Evolutionary conservation across 208 protist genomes (phyloP), one percentile per base, ranked within the genome.

Genomic region (Acanthamoeba lenticulata): DNA sequence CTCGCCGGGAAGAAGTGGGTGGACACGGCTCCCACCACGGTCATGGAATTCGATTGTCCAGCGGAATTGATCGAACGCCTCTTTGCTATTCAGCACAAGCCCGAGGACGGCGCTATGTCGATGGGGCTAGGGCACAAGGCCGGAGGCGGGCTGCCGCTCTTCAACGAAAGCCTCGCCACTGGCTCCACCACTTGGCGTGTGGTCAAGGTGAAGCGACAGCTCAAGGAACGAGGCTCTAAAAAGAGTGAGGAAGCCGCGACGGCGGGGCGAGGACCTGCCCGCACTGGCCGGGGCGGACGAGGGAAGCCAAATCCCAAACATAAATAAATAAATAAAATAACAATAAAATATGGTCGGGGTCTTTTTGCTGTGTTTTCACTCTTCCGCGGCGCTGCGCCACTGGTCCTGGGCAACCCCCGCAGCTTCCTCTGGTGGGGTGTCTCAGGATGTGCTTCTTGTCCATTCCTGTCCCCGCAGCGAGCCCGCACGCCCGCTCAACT

Each of bases 81-180:
- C n/a, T 93, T 94, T 34, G 81, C 29, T 19, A 92, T 94, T 24
- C 95, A 96, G 79, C 79, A 69, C 38, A 96, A 96, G 44, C 60
- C 95, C 38, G 95, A 96, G 83, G 95, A 96, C 55, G 95, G 95
- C 24, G 79, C 79, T 15, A 24, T 96, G 32, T 95, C 93, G 7
- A 96, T 96, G 94, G 95, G 95, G 38, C 57, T 96, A 0, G 95
- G 95, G 19, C n/a, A 88, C 27, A 95, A 92, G 42, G 95, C 95
- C 7, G 95, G 95, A 1, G 45, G 69, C 29, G 90, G 88, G 17
- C 38, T 96, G 52, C 57, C 42, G n/a, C 55, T 95, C 9, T 96
- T 96, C 81, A 96, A 96, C 45, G 47, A 94, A 6, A 85, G 88
- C 47, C 15, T 96, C 5, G 57, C 21, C 69, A 38, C 74, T 38